Evolutionary conservation across 2,329 filamentous ascomycete species (phyloP), one percentile per base, ranked within the genome.

Genomic region (Leptoxyphium fumago): DNA sequence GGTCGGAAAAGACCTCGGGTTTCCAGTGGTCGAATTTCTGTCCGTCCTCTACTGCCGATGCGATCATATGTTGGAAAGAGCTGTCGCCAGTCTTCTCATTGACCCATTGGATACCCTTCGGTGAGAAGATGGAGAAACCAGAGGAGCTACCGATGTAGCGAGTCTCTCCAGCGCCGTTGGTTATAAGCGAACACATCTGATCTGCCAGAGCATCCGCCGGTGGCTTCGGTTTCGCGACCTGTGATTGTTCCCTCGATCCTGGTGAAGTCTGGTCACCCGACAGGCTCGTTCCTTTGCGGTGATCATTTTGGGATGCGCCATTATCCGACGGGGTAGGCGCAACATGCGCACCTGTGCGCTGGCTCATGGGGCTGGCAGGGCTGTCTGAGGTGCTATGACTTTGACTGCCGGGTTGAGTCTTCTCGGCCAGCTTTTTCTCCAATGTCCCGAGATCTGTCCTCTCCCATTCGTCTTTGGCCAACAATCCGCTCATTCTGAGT

Each of bases 11-110:
- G 18, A 96, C 82, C 60, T 96, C 88, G n/a, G 88, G 88, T 58
- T 94, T 94, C 91, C 91, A 96, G 55, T 91, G 85, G 55, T 85
- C 86, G 84, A 86, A 95, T 60, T 94, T 94, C 63, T 91, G 85
- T 56, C 94, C 86, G 54, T 94, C 85, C 38, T 93, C 79, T 2
- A 66, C 63, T n/a, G 89, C 83, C 43, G 85, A 81, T 42, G 87
- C 82, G 44, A 98, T 94, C 84, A 95, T 96, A 45, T 84, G 77
- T 61, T 94, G 84, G 64, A 98, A 98, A 0, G 87, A 93, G 17
- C 74, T 78, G 59, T 98, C 91, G n/a, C 91, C 91, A 2, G 88
- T 96, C 69, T 93, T 95, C 53, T 91, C 81, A 56, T 95, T 96
- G 43, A 98, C 89, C 91, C 91, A 98, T 62, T 94, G 83, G 43